These are phyloP conservation scores for Wickerhamiella dianesei DNA, from an alignment of 805 yeast genomes.

Conservation along the genomic window DNA sequence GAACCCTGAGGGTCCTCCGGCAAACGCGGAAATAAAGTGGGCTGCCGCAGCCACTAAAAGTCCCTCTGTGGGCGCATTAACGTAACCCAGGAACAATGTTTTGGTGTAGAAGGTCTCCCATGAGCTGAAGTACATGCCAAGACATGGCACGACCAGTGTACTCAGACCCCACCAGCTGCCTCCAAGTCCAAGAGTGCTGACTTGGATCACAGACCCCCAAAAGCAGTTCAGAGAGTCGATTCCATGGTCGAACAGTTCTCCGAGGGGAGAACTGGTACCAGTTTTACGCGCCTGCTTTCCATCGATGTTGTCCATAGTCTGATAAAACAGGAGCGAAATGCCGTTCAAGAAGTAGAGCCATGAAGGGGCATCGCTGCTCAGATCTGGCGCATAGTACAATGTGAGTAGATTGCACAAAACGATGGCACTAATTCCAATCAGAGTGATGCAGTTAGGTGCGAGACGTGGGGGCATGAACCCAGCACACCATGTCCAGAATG, in stretches of 20 bases:
- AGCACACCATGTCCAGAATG: slow-evolving; percentile 76
- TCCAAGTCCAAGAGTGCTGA: slow-evolving; percentile 64
- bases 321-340: slow-evolving; percentile 73
- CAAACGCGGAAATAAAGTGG: slow-evolving; percentile 32
- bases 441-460: slow-evolving; percentile 89
- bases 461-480: slow-evolving; percentile 71
- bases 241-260: slow-evolving; percentile 92
- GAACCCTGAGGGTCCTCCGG: slow-evolving; percentile 46
- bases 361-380: slow-evolving; percentile 45
- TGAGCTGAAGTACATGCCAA: slow-evolving; percentile 48
- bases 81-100: slow-evolving; percentile 60
- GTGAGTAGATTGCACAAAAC: slow-evolving; percentile 46
- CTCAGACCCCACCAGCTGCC: slow-evolving; percentile 38
- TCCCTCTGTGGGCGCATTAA: slow-evolving; percentile 96
- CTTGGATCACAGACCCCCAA: slow-evolving; percentile 59
- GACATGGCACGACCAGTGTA: slow-evolving; percentile 34
- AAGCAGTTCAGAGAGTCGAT: slow-evolving; percentile 65
- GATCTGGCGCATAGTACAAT: slow-evolving; percentile 58
- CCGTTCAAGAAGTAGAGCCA: slow-evolving; percentile 76
- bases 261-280: slow-evolving; percentile 87
- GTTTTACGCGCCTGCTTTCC: slow-evolving; percentile 93
- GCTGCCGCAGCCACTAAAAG: slow-evolving; percentile 49
- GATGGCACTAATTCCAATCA: slow-evolving; percentile 66
- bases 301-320: slow-evolving; percentile 94
- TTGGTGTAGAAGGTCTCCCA: slow-evolving; percentile 96